These are phyloP conservation scores for Psilocybe azurescens DNA, from an alignment of 768 basidiomycete genomes.

Conservation along the genomic window DNA sequence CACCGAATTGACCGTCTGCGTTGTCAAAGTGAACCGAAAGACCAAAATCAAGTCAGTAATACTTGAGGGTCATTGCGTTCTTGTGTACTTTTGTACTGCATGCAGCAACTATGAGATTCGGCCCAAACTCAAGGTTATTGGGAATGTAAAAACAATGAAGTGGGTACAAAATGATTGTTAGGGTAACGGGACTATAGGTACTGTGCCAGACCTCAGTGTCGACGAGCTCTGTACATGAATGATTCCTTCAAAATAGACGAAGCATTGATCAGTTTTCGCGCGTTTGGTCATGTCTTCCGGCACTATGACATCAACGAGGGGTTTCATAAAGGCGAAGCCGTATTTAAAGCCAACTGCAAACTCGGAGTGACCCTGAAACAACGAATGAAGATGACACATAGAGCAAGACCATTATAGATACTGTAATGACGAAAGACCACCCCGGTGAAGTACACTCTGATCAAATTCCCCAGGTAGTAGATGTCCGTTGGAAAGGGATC, in stretches of 20 bases:
- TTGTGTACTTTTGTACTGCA: no score
- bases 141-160: no score
- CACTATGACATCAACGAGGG: conserved; percentile 40
- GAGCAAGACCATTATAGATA: no score
- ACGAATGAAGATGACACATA: no score
- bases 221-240: conserved; percentile 10
- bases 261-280: conserved; percentile 43
- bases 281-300: conserved; percentile 38
- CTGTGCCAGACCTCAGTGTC: conserved; percentile 12
- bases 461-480: conserved; percentile 20
- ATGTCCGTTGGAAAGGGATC: no score
- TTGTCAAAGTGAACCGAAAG: conserved; percentile 28
- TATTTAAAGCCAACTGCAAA: neutral
- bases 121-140: no score
- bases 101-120: no score
- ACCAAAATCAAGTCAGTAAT: conserved; percentile 45
- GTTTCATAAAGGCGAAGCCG: conserved; percentile 36
- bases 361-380: no score
- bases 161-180: no score
- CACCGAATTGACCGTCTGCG: no score
- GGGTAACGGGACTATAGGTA: conserved; percentile 2
- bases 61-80: conserved; percentile 36
- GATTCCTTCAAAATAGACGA: conserved; percentile 30
- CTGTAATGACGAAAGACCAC: no score
- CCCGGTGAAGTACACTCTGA: conserved; percentile 3